These are phyloP conservation scores for Agastache rugosa DNA, from an alignment of 257 asterid genomes.

Conservation along the genomic window DNA sequence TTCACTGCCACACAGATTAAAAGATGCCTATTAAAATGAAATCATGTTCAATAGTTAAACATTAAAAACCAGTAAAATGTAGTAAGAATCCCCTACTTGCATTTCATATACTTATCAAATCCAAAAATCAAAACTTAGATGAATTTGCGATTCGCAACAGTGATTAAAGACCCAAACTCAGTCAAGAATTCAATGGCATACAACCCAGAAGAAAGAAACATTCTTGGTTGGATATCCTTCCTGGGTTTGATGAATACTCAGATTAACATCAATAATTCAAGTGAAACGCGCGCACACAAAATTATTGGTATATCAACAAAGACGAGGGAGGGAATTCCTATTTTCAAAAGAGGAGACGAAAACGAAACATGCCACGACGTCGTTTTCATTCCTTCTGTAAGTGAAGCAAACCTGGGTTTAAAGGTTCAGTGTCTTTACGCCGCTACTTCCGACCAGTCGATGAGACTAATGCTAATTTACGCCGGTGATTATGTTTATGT, in stretches of 20 bases:
- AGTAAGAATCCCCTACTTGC: neutral
- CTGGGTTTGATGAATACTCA: constrained; percentile 19
- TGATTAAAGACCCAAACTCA: neutral
- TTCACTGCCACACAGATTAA: constrained; percentile 32
- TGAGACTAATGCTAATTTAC: neutral
- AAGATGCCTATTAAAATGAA: neutral
- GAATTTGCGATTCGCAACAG: constrained; percentile 21
- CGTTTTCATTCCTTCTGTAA: neutral
- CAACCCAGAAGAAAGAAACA: constrained; percentile 22
- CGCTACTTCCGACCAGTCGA: neutral
- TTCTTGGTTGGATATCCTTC: neutral
- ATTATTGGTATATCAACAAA: neutral
- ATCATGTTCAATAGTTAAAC: neutral
- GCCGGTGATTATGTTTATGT: neutral
- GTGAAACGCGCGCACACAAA: neutral
- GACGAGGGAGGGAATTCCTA: constrained; percentile 34
- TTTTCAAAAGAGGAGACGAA: neutral
- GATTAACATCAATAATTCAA: constrained; percentile 22
- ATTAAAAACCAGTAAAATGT: neutral
- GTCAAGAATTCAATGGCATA: neutral
- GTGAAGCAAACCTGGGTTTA: constrained; percentile 29
- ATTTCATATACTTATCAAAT: neutral
- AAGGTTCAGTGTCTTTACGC: constrained; percentile 16
- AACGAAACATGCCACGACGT: constrained; percentile 14
- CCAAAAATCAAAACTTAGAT: neutral